These are phyloP conservation scores for Heterobasidion parviporum DNA, from an alignment of 1,284 basidiomycete genomes.

Conservation along the genomic window DNA sequence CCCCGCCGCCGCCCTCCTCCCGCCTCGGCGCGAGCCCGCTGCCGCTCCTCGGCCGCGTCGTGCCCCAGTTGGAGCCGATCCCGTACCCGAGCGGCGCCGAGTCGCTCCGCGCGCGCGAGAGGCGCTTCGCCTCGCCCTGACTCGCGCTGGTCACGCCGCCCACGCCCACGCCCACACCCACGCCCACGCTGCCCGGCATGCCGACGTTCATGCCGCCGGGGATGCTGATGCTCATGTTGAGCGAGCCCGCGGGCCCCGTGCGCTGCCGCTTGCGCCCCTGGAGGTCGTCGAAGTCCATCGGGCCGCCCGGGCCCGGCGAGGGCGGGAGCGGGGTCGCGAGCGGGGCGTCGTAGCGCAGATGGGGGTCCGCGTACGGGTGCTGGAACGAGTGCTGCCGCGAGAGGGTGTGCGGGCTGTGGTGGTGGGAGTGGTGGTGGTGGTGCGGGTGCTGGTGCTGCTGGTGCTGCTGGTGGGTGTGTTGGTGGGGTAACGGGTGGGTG, in stretches of 20 bases:
- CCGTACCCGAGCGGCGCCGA: slow-evolving; percentile 38
- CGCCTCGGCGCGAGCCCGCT: slow-evolving; percentile 21
- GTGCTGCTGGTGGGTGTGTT: slow-evolving; percentile 40
- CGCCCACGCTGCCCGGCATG: slow-evolving; percentile 6
- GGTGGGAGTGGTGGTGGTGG: slow-evolving; percentile 15
- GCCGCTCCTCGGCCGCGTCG: slow-evolving; percentile 29
- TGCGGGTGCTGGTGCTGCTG: slow-evolving; percentile 49
- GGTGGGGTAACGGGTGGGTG: slow-evolving; percentile 23
- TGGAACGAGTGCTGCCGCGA: slow-evolving; percentile 55
- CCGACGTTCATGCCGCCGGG: slow-evolving; percentile 9
- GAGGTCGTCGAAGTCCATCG: slow-evolving; percentile 21
- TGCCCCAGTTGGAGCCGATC: slow-evolving; percentile 22
- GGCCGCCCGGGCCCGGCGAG: slow-evolving; percentile 2
- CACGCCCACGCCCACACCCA: too few species aligned
- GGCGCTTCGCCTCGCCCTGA: slow-evolving; percentile 20
- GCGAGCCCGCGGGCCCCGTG: slow-evolving; percentile 9
- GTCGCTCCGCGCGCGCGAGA: slow-evolving; percentile 38
- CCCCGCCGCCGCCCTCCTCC: slow-evolving; percentile 9
- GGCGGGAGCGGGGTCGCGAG: slow-evolving; percentile 21
- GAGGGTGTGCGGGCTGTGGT: slow-evolving; percentile 25
- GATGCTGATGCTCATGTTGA: too few species aligned
- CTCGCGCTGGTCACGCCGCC: not conserved
- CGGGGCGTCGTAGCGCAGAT: slow-evolving; percentile 19
- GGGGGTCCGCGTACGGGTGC: slow-evolving; percentile 25
- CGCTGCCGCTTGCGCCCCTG: slow-evolving; percentile 28